These are phyloP conservation scores for Colletotrichum phormii DNA, from an alignment of 2,329 filamentous ascomycete species.

Conservation along the genomic window DNA sequence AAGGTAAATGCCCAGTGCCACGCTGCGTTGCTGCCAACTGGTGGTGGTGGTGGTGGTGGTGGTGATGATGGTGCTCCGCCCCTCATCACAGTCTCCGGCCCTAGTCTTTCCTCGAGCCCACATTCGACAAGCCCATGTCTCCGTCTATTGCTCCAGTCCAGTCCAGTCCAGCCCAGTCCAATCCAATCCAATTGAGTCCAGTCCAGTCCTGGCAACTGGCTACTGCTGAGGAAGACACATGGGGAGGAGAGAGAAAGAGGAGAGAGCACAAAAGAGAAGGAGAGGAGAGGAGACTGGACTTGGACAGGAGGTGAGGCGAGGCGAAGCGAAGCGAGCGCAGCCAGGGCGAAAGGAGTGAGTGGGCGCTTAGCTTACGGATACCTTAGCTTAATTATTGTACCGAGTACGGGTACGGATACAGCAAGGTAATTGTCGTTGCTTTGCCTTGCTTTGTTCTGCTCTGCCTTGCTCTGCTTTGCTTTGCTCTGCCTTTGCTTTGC, in stretches of 20 bases:
- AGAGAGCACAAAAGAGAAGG: not conserved
- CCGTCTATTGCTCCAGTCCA: slow-evolving; percentile 6
- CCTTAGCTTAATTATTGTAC: slow-evolving; percentile 8
- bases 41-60: not conserved
- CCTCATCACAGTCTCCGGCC: not conserved
- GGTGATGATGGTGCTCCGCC: too few species aligned
- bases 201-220: not conserved
- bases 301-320: not conserved
- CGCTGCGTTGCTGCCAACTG: too few species aligned
- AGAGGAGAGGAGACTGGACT: not conserved
- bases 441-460: slow-evolving; percentile 3
- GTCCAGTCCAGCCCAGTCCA: not conserved
- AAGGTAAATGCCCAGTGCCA: too few species aligned
- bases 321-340: not conserved
- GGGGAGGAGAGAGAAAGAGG: not conserved
- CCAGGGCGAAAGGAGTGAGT: slow-evolving; percentile 4
- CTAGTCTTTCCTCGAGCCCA: not conserved
- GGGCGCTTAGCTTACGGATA: slow-evolving; percentile 14
- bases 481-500: not conserved
- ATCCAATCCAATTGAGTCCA: not conserved
- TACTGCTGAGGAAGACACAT: not conserved
- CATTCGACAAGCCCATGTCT: not conserved
- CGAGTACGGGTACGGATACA: not conserved
- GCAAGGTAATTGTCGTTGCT: not conserved
- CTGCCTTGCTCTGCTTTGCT: not conserved